Conservation (phyloP, 192 early-diverging fungal genomes). For the Coemansia sp. region DNA sequence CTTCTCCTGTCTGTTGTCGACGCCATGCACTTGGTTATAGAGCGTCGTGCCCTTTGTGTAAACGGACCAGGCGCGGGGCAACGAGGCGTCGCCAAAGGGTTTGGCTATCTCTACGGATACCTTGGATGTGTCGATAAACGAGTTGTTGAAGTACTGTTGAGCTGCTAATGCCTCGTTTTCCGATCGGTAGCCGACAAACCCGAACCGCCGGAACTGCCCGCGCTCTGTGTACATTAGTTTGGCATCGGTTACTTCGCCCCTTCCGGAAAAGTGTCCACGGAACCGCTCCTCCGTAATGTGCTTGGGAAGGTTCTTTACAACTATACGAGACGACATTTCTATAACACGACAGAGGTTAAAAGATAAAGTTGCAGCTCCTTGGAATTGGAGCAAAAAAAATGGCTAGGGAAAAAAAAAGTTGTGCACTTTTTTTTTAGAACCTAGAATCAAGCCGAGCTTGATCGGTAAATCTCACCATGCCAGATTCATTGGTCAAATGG, state of each 20-base stretch:
- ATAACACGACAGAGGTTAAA: neutral
- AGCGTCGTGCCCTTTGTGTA: conserved; percentile 86
- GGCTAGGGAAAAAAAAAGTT: conserved; percentile 5
- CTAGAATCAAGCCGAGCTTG: neutral
- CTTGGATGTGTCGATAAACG: conserved; percentile 88
- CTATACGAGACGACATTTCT: conserved; percentile 64
- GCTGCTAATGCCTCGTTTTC: conserved; percentile 84
- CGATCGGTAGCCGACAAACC: conserved; percentile 88
- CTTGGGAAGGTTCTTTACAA: conserved; percentile 97
- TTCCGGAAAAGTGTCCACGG: conserved; percentile 77
- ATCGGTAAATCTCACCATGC: neutral
- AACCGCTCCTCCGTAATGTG: conserved; percentile 81
- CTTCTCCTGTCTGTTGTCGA: conserved; percentile 18
- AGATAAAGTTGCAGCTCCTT: neutral
- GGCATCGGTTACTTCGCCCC: conserved; percentile 88
- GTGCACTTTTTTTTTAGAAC: neutral
- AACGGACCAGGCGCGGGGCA: conserved; percentile 89
- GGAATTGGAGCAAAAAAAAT: neutral
- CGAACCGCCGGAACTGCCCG: conserved; percentile 77
- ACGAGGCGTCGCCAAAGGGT: conserved; percentile 74
- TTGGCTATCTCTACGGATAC: conserved; percentile 87
- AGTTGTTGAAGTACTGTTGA: conserved; percentile 81
- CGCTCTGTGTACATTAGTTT: conserved; percentile 74
- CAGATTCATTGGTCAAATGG: neutral
- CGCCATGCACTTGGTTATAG: conserved; percentile 51